Evolutionary conservation across 1,284 basidiomycete species (phyloP).

Genomic region (Naganishia liquefaciens): DNA sequence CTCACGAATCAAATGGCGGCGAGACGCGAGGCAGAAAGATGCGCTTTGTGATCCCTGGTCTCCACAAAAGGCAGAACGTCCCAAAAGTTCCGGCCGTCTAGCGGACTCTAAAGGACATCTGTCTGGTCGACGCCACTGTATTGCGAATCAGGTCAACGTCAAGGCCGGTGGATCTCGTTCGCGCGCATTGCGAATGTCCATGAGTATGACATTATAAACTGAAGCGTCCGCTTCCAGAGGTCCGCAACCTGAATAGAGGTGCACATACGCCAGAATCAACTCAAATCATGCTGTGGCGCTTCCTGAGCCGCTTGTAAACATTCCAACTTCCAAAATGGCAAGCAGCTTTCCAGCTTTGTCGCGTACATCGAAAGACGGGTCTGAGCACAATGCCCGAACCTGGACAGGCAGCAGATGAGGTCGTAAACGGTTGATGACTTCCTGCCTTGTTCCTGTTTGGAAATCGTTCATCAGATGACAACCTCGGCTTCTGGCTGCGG

Average conservation of each 20-base stretch:
- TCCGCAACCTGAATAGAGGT: too few species aligned
- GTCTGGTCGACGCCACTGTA: too few species aligned
- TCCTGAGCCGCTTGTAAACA: background rate
- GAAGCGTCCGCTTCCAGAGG: too few species aligned
- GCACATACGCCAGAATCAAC: background rate
- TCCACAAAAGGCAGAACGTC: constrained; percentile 14
- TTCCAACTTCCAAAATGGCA: constrained; percentile 18
- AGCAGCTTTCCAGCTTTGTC: constrained; percentile 33
- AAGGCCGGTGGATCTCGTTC: too few species aligned
- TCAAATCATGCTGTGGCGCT: background rate
- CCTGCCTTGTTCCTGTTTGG: constrained; percentile 28
- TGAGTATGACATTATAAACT: background rate
- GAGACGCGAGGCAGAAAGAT: constrained; percentile 9
- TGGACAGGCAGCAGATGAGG: constrained; percentile 28
- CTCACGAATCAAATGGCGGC: background rate
- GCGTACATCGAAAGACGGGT: constrained; percentile 33
- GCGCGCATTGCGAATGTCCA: background rate
- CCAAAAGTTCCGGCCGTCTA: constrained; percentile 12
- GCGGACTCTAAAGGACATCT: too few species aligned
- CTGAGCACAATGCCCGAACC: constrained; percentile 23
- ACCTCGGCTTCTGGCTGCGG: background rate
- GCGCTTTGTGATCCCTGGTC: constrained; percentile 16
- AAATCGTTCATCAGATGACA: background rate
- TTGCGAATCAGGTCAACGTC: too few species aligned
- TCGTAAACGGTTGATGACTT: constrained; percentile 29